Base-by-base conservation (phyloP, 192 early-diverging fungal species). In the Glomus cerebriforme region DNA sequence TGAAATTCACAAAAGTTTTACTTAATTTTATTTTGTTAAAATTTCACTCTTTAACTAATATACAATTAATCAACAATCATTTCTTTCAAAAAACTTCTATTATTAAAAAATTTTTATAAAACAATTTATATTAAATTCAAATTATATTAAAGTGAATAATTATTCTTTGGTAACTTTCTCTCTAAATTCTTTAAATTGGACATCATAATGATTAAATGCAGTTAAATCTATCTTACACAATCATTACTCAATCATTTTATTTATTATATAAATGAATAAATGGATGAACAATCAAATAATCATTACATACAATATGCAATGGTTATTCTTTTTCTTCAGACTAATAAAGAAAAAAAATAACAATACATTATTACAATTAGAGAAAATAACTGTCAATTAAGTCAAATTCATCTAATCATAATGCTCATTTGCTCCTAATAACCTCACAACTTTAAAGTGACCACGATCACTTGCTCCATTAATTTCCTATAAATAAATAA, bases 381-480 rank as follows among this genome's bases (percentile, higher is more conserved):
- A 76, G n/a, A n/a, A n/a, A n/a, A n/a, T n/a, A n/a, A n/a, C n/a
- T n/a, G n/a, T n/a, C n/a, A n/a, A n/a, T n/a, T n/a, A n/a, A n/a
- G n/a, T n/a, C n/a, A n/a, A n/a, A n/a, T n/a, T n/a, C n/a, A n/a
- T n/a, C n/a, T n/a, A n/a, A 78, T 82, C 80, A 82, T 64, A 19
- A 74, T 80, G 74, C 85, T 85, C 79, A 34, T 85, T 70, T 0
- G 72, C 79, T 12, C 81, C 54, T 7, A 90, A 74, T 0, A 82
- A n/a, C 32, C 81, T 81, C 13, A 86, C 85, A 59, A 84, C 79
- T 8, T 87, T 82, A 3, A 86, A 12, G 59, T 87, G 63, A 2
- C 89, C 89, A 19, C 87, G 60, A 77, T 90, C 89, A 31, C 86
- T 82, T 15, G 84, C 87, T 77, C 85, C 85, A 80, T 90, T 84